phyloP scores from a whole-genome alignment of 257 asterid genomes.

The Jaltomata sinuosa region DNA sequence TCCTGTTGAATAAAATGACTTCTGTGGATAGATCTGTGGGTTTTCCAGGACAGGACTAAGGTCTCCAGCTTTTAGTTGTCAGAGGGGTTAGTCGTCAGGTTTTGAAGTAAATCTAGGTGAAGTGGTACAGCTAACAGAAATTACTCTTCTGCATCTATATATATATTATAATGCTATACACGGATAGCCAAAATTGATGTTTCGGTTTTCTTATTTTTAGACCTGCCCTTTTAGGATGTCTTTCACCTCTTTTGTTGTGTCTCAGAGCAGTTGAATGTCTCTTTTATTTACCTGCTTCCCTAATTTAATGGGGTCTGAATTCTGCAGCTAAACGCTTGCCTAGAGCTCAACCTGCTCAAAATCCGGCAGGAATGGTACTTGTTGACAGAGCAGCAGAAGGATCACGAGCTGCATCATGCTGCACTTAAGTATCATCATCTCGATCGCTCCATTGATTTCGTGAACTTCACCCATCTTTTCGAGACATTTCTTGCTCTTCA shows the following conservation, averaged over 20 bases:
- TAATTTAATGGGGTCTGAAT: not conserved
- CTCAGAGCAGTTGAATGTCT: not conserved
- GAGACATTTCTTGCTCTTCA: not conserved
- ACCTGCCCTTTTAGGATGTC: not conserved
- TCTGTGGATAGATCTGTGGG: not conserved
- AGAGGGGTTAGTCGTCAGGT: not conserved
- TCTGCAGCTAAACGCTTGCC: constrained; percentile 64
- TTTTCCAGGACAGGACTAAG: not conserved
- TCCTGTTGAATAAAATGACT: not conserved
- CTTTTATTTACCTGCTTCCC: not conserved
- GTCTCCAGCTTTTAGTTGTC: not conserved
- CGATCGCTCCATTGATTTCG: not conserved
- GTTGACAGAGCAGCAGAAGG: constrained; percentile 62
- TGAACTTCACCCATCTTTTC: not conserved
- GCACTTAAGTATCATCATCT: constrained; percentile 21
- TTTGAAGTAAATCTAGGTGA: not conserved
- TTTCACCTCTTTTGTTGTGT: not conserved
- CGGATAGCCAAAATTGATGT: not conserved
- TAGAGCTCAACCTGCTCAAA: constrained; percentile 61
- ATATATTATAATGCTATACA: not conserved
- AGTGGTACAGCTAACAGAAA: not conserved
- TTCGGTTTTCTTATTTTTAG: not conserved
- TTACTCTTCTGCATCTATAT: not conserved
- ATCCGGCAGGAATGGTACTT: constrained; percentile 69
- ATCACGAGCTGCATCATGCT: constrained; percentile 50